Percentiles rank a stretch among this genome's conserved stretches.
phyloP scores from a whole-genome alignment of 305 asterid species.

The Nicotiana rustica region DNA sequence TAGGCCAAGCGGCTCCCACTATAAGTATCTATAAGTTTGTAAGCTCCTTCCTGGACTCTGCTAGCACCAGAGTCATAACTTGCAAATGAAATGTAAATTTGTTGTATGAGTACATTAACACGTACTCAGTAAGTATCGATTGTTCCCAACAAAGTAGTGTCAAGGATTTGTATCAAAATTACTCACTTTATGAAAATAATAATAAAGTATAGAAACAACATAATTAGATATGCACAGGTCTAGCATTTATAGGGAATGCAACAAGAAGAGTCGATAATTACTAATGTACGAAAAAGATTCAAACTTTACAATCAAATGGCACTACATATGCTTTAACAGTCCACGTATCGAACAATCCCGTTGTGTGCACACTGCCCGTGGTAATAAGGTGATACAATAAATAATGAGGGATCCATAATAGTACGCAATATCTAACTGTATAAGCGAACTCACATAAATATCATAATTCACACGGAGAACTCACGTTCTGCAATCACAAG shows the following conservation, averaged over 20 bases:
- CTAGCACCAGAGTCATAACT: not conserved
- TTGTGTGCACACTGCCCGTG: not conserved
- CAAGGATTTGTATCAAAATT: too few relatives aligned
- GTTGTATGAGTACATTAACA: not conserved
- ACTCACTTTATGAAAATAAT: not conserved
- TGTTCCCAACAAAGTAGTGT: too few relatives aligned
- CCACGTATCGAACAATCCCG: not conserved
- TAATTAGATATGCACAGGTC: not conserved
- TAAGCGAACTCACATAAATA: too few relatives aligned
- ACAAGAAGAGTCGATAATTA: not conserved
- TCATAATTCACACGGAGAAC: too few relatives aligned
- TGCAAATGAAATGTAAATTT: not conserved
- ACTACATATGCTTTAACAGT: not conserved
- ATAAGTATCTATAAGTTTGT: not conserved
- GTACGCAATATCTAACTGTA: too few relatives aligned
- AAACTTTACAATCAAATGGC: not conserved
- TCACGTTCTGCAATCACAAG: too few relatives aligned
- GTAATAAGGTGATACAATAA: not conserved
- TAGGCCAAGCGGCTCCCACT: not conserved
- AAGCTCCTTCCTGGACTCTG: not conserved
- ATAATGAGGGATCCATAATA: not conserved
- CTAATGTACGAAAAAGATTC: not conserved
- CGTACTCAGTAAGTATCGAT: too few relatives aligned
- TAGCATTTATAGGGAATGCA: not conserved
- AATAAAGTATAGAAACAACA: not conserved